Evolutionary conservation across 768 basidiomycete species (phyloP), one percentile per base, ranked within the genome.

Genomic region (Amanita muscaria): DNA sequence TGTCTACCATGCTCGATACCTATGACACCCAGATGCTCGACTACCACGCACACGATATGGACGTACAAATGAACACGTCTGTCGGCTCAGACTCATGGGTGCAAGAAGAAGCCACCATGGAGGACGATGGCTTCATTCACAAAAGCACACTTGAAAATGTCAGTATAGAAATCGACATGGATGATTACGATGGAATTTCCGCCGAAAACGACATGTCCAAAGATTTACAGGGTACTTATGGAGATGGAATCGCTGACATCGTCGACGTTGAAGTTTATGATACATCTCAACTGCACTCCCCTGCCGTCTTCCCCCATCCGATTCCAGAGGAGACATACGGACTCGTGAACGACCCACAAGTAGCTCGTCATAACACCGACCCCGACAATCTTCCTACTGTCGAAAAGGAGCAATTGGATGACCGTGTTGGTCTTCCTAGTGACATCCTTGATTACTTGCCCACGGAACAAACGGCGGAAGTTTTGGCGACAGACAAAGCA

Each of bases 121-220:
- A 79, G 51, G 77, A 79, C 44, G 79, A 79, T 52, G 56, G 56
- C 40, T 41, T 48, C 4, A 49, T 27, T 18, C 42, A 54, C 49
- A 49, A 42, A 47, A 44, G 44, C 44, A 42, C 50, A 37, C 53
- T 58, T 34, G 58, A 61, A 50, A 56, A 57, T 50, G 53, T 60
- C 39, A 70, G 69, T 33, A 67, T 81, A 41, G 80, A 83, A 56
- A 70, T 83, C 35, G 80, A 83, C 47, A 83, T 83, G 80, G 77
- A 79, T 44, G 64, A 70, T 38, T 70, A 72, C 46, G 62, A 68
- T 29, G 72, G 68, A 31, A 55, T 61, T 15, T 64, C 68, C 51
- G 56, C 59, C 31, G 80, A 82, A 59, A 82, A 76, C 51, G 75
- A 76, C 36, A 78, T 77, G 75, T 62, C 63, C 8, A 72, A 76